Evolutionary conservation across 2,329 filamentous ascomycete genomes (phyloP), one percentile per base, ranked within the genome.

Genomic region (Talaromyces sp.): DNA sequence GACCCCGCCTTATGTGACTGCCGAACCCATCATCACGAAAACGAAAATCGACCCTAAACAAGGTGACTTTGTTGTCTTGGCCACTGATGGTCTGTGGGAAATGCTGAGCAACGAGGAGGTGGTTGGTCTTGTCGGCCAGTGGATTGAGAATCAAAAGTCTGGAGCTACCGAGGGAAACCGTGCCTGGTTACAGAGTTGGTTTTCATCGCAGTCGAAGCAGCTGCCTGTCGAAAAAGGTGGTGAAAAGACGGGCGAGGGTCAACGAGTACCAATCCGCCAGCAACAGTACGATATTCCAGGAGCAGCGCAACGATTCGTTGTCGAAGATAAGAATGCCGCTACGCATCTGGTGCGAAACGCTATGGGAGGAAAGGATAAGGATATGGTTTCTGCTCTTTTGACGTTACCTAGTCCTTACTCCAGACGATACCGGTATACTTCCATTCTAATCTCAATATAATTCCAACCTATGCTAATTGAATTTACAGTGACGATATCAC

Each of bases 51-150:
- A 93, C 67, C 94, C 94, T 1, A 85, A 91, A 58, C 90, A 90
- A 64, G 92, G 93, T 52, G 94, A 99, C 72, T 99, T 99, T 69
- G 82, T 99, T 12, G 93, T 99, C 63, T 88, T 99, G 81, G 94
- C 94, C 24, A 97, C 94, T 0, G 94, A 99, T 72, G 94, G 94
- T 3, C 82, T 99, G 0, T 99, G 94, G 94, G 94, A 99, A 77
- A 97, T 97, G 94, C 82, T 99, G 63, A 97, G 91, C 54, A 99
- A 97, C 69, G 94, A 99, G 72, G 94, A 99, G 79, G 94, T 97
- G 1, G 90, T 99, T 56, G 94, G 94, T 0, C 85, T 99, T 2
- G 94, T 99, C 4, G 95, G 93, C 17, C 91, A 96, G 74, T 99
- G 94, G 94, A 86, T 99, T 54, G 94, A 99, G 74, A 86, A 85